Evolutionary conservation across 345 rosid species (phyloP), one percentile per base, ranked within the genome.

Genomic region (Pseudoturritis turrita): DNA sequence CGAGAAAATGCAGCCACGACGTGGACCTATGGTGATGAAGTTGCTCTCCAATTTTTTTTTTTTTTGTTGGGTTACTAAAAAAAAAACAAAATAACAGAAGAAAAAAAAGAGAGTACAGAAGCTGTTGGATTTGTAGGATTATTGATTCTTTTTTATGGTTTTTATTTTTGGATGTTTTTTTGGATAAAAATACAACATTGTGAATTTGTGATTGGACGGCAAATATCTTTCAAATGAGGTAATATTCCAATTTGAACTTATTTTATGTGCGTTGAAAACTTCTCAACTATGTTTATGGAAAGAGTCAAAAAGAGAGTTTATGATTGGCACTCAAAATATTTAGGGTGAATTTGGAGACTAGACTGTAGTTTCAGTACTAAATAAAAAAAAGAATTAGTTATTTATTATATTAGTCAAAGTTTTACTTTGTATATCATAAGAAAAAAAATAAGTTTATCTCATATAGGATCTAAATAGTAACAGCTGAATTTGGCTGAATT

Each of bases 1-100:
- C 84, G 0, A 71, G 80, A 78, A 60, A 82, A 9, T 94, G 98
- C 71, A 75, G 78, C 43, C 86, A 89, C 40, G 83, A 86, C 7
- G 88, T 89, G 39, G 76, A 85, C 21, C 39, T 87, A 44, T 90
- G 88, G 87, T 83, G 80, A 74, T 45, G 36, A 63, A 35, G 23
- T 17, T 59, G 10, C 7, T 55, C 8, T 14, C 5, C 11, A n/a
- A 12, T 41, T 50, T n/a, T 28, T 28, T 12, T 14, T n/a, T 33
- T 52, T 12, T 2, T 10, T 29, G 10, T 7, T 28, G 5, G 1
- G 6, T 10, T 15, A 29, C 12, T 10, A n/a, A 14, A 35, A 19
- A 52, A 62, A 4, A 46, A 33, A 47, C 0, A 2, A 68, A 14
- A 28, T 25, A 31, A 26, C 15, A 46, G 4, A 31, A 31, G 0